These are phyloP conservation scores for Rehmannia glutinosa DNA, from an alignment of 257 asterid genomes.

Conservation along the genomic window DNA sequence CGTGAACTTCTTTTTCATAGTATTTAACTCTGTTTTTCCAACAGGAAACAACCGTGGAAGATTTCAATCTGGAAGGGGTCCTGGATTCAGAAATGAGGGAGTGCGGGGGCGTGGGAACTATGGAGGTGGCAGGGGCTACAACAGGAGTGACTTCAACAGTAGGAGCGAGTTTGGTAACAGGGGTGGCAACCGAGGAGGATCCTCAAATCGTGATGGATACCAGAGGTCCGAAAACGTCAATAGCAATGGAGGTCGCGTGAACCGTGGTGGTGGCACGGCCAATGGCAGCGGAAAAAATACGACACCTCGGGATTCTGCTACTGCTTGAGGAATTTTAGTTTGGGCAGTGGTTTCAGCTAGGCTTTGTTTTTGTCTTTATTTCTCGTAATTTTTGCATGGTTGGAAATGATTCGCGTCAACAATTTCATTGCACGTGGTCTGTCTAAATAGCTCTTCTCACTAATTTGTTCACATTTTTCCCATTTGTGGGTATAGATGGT, in stretches of 20 bases:
- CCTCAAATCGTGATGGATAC: slow-evolving; percentile 65
- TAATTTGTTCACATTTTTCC: slow-evolving; percentile 25
- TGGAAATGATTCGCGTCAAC: slow-evolving; percentile 1
- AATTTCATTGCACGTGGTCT: background rate
- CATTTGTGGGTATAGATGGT: slow-evolving; percentile 32
- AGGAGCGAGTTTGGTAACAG: slow-evolving; percentile 58
- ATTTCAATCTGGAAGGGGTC: slow-evolving; percentile 59
- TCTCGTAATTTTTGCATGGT: slow-evolving; percentile 10
- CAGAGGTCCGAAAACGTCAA: slow-evolving; percentile 42
- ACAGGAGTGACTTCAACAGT: slow-evolving; percentile 53
- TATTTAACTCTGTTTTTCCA: background rate
- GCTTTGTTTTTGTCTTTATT: slow-evolving; percentile 13
- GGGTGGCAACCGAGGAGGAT: slow-evolving; percentile 58
- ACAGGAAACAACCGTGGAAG: slow-evolving; percentile 62
- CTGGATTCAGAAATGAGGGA: slow-evolving; percentile 84
- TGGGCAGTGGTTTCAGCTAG: slow-evolving; percentile 22
- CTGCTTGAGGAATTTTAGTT: slow-evolving; percentile 46
- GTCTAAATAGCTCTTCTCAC: slow-evolving; percentile 13
- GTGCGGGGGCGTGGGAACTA: slow-evolving; percentile 50
- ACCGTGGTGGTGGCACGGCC: slow-evolving; percentile 45
- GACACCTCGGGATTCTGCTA: slow-evolving; percentile 53
- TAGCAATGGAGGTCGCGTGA: slow-evolving; percentile 41
- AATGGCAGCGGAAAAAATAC: slow-evolving; percentile 41
- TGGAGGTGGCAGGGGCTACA: slow-evolving; percentile 54
- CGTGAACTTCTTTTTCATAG: background rate